Base-by-base conservation (phyloP, 108 stramenopile genomes). In the Pseudonitzschia pungens region DNA sequence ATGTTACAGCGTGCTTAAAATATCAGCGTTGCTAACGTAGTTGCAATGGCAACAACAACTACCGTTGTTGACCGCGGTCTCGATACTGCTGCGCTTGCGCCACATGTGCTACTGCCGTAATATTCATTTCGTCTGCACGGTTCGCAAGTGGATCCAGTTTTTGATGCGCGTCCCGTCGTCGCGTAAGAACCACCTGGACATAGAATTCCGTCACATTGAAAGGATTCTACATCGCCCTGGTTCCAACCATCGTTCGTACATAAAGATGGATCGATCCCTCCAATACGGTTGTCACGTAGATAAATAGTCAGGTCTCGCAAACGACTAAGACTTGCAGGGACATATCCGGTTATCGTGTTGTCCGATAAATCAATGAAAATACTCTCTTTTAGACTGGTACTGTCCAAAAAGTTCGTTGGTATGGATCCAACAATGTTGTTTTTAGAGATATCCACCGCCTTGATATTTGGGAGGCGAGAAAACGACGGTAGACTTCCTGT, bases 171-270 rank as follows among this genome's bases (percentile, higher is more conserved):
- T 18, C 87, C 87, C 1, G 14, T 72, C 3, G 69, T 53, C 60
- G 69, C 63, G 58, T 68, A 83, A 10, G 84, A 85, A 16, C 81
- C 82, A 26, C 80, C 65, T 12, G 91, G 89, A 69, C 91, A 92
- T 57, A 92, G 64, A 36, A 92, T 85, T 9, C 81, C 91, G 72
- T 92, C 86, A 57, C 91, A 92, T 11, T 80, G 76, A 65, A 77
- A 92, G 7, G 54, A 65, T 60, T 72, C 84, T n/a, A 92, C 88
- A 68, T 89, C 87, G 22, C 88, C 77, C 24, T 76, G 64, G 72
- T 92, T 92, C 85, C 84, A 92, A 3, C 60, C 69, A 28, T 60
- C 41, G 33, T 79, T 77, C 48, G 84, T 70, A 28, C 93, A 95
- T 29, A 95, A 78, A 14, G 58, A 76, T 16, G 54, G 16, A 27